Base-by-base conservation (phyloP, 2,329 filamentous ascomycete species). In the Colletotrichum chrysophilum region DNA sequence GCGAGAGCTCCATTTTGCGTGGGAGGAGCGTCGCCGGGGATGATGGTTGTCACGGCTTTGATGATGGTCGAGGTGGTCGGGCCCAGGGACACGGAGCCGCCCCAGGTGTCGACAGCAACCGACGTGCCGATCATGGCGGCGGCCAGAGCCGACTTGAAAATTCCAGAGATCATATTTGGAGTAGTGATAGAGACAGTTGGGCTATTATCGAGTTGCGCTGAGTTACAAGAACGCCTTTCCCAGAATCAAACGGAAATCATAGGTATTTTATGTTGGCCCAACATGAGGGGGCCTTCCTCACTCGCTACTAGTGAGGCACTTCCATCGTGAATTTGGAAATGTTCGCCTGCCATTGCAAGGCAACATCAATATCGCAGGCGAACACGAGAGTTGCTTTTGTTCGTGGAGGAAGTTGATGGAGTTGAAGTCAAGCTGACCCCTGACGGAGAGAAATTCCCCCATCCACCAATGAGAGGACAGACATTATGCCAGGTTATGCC, bases 31-130 rank as follows among this genome's bases (percentile, higher is more conserved):
- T 78, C 75, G 26, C 85, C 85, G 2, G 85, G 85, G 43, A 85
- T 83, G n/a, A 87, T 74, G 7, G 82, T 86, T 9, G 86, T 87
- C 16, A 84, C 82, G 6, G 85, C 82, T 38, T 83, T 81, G 77
- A 83, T 77, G 70, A 86, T 87, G 58, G 81, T 82, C 18, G 69
- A 61, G 21, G 55, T 73, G n/a, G 64, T 72, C 16, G 73, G 69
- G 64, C 69, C 73, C 21, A 75, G 43, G 14, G 69, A 75, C 14
- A 75, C 69, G 62, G 73, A 66, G 26, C 73, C 73, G 64, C 69
- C 60, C 60, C 64, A 69, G 28, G 58, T 62, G 62, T 71, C 55
- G 18, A 69, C 34, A 56, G 64, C 65, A 38, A 55, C 36, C 4
- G 55, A 68, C 9, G 56, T 36, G 28, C 55, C 16, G 6, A 69